Conservation (phyloP, 345 rosid genomes). For the Ceriops decandra region DNA sequence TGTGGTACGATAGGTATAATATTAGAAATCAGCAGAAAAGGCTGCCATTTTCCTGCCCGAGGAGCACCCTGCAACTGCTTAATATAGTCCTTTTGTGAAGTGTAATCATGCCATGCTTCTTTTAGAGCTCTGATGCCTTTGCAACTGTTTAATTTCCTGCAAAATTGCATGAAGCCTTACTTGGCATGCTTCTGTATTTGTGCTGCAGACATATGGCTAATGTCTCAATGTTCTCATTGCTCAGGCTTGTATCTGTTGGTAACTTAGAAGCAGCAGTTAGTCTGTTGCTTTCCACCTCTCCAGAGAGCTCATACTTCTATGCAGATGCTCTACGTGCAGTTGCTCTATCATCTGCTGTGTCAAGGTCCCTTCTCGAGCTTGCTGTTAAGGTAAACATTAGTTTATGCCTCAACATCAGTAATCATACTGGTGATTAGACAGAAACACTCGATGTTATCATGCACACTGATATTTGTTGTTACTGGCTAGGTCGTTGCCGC, state of each 20-base stretch:
- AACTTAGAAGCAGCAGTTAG: conserved; percentile 96
- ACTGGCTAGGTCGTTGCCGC: conserved; percentile 82
- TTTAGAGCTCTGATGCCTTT: too few relatives aligned
- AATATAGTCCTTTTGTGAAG: too few relatives aligned
- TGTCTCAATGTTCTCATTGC: conserved; percentile 14
- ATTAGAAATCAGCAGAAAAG: too few relatives aligned
- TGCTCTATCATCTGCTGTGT: conserved; percentile 95
- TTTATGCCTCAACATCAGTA: neutral
- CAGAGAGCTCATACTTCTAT: conserved; percentile 88
- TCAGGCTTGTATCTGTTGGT: conserved; percentile 87
- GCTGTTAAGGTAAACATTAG: conserved; percentile 70
- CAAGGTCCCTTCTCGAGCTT: conserved; percentile 90
- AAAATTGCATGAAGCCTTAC: neutral
- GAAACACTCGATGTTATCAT: too few relatives aligned
- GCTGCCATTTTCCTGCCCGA: too few relatives aligned
- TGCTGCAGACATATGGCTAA: conserved; percentile 4
- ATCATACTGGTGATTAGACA: conserved; percentile 4
- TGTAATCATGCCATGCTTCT: too few relatives aligned
- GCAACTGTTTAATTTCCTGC: too few relatives aligned
- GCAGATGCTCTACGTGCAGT: conserved; percentile 94
- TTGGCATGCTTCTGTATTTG: conserved; percentile 7
- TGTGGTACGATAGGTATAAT: too few relatives aligned
- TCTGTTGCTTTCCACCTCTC: conserved; percentile 83
- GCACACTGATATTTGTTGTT: neutral
- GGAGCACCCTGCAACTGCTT: too few relatives aligned